Evolutionary conservation across 768 basidiomycete genomes (phyloP).

Genomic region (Leccinum rimulosum): DNA sequence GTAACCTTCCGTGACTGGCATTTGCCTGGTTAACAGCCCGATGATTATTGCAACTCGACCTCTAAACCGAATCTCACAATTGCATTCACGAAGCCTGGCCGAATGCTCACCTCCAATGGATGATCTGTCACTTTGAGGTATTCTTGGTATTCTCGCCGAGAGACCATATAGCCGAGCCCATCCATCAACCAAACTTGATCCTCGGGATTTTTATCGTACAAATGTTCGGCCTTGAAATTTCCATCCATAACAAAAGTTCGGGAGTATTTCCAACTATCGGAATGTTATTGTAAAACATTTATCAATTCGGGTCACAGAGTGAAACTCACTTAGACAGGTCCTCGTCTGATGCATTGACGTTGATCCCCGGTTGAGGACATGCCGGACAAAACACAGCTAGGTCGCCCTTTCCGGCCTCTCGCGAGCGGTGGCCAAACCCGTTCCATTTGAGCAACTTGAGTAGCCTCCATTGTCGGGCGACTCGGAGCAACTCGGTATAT

Average conservation of each 20-base stretch:
- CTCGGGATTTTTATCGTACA: background rate
- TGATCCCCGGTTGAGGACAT: constrained; percentile 23
- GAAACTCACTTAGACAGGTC: background rate
- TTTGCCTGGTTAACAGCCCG: constrained; percentile 1
- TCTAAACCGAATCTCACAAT: background rate
- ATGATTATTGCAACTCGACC: background rate
- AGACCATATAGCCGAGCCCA: background rate
- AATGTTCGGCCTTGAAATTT: background rate
- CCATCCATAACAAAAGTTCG: background rate
- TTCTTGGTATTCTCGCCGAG: background rate
- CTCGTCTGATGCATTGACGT: background rate
- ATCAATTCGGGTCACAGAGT: too few relatives aligned
- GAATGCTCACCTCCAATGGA: background rate
- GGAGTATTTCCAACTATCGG: background rate
- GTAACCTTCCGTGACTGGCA: background rate
- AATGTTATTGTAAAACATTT: too few relatives aligned
- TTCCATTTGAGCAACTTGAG: constrained; percentile 22
- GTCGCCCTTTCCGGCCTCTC: background rate
- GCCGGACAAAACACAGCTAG: constrained; percentile 19
- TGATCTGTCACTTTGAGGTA: background rate
- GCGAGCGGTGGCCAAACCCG: constrained; percentile 1
- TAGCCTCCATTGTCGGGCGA: constrained; percentile 16
- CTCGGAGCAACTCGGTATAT: constrained; percentile 18
- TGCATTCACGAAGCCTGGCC: background rate
- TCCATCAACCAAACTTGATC: background rate